Evolutionary conservation across 73 alveolate species (phyloP).

Genomic region (Blepharisma japonicum): DNA sequence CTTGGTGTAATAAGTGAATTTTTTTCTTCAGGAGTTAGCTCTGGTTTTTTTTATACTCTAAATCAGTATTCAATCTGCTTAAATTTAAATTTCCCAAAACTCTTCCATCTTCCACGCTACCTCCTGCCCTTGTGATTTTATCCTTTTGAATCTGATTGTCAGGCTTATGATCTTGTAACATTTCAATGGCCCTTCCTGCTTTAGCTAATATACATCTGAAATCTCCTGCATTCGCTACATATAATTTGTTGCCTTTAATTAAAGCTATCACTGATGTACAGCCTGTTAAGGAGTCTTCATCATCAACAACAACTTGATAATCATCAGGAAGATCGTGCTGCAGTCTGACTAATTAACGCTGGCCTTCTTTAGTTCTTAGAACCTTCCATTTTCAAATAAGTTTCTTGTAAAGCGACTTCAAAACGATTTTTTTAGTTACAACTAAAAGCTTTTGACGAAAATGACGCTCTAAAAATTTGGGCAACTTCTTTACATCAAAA

Average conservation of each 20-base stretch:
- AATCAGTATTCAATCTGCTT: slow-evolving; percentile 88
- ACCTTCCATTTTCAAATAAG: too few species aligned
- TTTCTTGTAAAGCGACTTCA: slow-evolving; percentile 67
- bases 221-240: too few species aligned
- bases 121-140: slow-evolving; percentile 86
- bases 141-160: slow-evolving; percentile 73
- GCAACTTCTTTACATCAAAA: slow-evolving; percentile 94
- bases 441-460: slow-evolving; percentile 58
- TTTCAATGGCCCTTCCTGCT: slow-evolving; percentile 71
- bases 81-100: slow-evolving; percentile 84
- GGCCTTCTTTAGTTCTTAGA: slow-evolving; percentile 43
- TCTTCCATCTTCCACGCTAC: slow-evolving; percentile 89
- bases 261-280: slow-evolving; percentile 70
- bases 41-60: slow-evolving; percentile 78
- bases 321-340: slow-evolving; percentile 19
- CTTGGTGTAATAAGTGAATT: slow-evolving; percentile 26
- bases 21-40: too few species aligned
- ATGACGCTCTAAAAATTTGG: slow-evolving; percentile 65
- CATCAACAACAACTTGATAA: not conserved
- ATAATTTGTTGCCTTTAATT: slow-evolving; percentile 43
- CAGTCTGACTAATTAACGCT: slow-evolving; percentile 41
- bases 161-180: slow-evolving; percentile 95
- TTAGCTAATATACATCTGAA: slow-evolving; percentile 81
- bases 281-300: slow-evolving; percentile 43
- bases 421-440: slow-evolving; percentile 39